Evolutionary conservation across 495 filamentous ascomycete genomes (phyloP).

Genomic region (Aspergillus conjunctus): DNA sequence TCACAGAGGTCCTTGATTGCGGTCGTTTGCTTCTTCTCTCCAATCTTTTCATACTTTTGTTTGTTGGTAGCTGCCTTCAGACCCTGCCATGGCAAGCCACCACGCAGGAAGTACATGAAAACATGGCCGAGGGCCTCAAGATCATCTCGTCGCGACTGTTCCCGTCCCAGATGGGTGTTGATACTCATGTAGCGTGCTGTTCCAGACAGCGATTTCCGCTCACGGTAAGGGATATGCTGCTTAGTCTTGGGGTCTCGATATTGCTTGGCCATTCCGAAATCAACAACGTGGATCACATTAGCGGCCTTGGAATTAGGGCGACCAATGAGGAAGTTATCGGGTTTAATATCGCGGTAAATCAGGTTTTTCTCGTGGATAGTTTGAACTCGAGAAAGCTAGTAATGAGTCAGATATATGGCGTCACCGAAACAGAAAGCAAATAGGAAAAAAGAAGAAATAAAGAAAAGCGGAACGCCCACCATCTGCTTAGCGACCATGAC

Average conservation of each 20-base stretch:
- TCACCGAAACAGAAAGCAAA: slow-evolving; percentile 23
- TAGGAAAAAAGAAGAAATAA: background rate
- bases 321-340: slow-evolving; percentile 98
- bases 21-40: slow-evolving; percentile 99
- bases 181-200: slow-evolving; percentile 99
- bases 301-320: slow-evolving; percentile 88
- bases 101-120: slow-evolving; percentile 98
- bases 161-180: slow-evolving; percentile 95
- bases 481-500: slow-evolving; percentile 99
- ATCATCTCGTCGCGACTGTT: slow-evolving; percentile 96
- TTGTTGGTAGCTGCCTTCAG: slow-evolving; percentile 99
- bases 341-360: slow-evolving; percentile 99
- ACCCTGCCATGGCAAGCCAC: slow-evolving; percentile 96
- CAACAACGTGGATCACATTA: slow-evolving; percentile 98
- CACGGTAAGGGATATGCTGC: slow-evolving; percentile 97
- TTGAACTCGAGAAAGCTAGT: slow-evolving; percentile 90
- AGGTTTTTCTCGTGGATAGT: slow-evolving; percentile 99
- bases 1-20: slow-evolving; percentile 96
- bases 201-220: slow-evolving; percentile 95
- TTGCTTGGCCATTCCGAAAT: slow-evolving; percentile 99
- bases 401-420: slow-evolving; percentile 20
- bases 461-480: slow-evolving; percentile 51
- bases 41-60: slow-evolving; percentile 99
- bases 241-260: slow-evolving; percentile 99
- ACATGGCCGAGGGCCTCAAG: slow-evolving; percentile 95